phyloP scores from a whole-genome alignment of 208 protist species.

The Leishmania major region DNA sequence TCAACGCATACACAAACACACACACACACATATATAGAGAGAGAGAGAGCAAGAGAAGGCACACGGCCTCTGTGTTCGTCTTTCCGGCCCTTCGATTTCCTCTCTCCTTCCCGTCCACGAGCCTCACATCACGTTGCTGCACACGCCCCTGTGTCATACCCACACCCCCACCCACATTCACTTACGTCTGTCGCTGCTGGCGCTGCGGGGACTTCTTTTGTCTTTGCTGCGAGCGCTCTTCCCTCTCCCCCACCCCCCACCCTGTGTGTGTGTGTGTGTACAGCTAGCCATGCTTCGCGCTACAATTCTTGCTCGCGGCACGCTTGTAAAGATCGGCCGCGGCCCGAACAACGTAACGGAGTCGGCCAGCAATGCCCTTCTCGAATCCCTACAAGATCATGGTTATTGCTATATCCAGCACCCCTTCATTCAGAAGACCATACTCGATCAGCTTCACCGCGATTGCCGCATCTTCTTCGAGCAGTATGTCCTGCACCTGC shows the following conservation, averaged over 20 bases:
- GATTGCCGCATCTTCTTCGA: conserved; percentile 88
- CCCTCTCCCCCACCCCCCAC: background rate
- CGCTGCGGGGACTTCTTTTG: background rate
- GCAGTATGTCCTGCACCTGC: conserved; percentile 68
- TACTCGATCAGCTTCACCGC: conserved; percentile 85
- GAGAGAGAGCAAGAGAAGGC: background rate
- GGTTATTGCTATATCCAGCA: conserved; percentile 92
- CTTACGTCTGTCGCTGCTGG: background rate
- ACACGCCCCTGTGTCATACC: background rate
- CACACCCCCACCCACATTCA: background rate
- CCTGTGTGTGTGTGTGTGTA: background rate
- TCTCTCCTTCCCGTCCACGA: background rate
- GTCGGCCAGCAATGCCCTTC: conserved; percentile 77
- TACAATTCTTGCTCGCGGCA: conserved; percentile 45
- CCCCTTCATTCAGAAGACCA: conserved; percentile 85
- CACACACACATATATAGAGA: background rate
- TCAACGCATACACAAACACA: background rate
- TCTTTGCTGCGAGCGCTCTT: background rate
- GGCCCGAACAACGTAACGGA: conserved; percentile 79
- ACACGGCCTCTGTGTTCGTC: background rate
- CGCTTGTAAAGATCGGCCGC: conserved; percentile 82
- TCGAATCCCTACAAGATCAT: conserved; percentile 85
- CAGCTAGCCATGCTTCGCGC: conserved; percentile 44
- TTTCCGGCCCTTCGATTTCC: background rate
- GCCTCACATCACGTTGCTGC: background rate